phyloP scores from a whole-genome alignment of 257 asterid genomes.

The Leonotis leonurus region DNA sequence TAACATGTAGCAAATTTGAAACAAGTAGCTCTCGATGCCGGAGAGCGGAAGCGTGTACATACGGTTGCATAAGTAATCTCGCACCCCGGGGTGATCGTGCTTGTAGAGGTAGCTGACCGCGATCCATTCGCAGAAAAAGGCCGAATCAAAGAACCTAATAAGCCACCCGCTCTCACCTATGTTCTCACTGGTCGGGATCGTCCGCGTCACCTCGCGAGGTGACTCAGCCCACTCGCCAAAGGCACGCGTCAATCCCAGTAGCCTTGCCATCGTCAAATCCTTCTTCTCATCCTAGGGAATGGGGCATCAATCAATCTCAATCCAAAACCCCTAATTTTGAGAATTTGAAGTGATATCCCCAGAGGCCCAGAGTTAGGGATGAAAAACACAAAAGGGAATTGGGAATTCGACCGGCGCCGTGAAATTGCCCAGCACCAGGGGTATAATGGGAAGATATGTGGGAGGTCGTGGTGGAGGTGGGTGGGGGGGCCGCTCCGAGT shows the following conservation, averaged over 20 bases:
- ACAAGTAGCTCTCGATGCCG: slow-evolving; percentile 85
- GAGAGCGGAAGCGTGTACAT: slow-evolving; percentile 86
- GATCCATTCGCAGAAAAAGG: slow-evolving; percentile 95
- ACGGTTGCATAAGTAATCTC: slow-evolving; percentile 87
- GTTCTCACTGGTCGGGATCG: slow-evolving; percentile 78
- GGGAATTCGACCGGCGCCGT: slow-evolving; percentile 25
- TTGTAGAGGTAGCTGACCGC: slow-evolving; percentile 93
- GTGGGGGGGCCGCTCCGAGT: slow-evolving; percentile 39
- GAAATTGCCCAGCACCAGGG: slow-evolving; percentile 21
- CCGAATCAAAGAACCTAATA: slow-evolving; percentile 77
- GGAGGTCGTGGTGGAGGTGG: slow-evolving; percentile 25
- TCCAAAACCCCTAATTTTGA: slow-evolving; percentile 41
- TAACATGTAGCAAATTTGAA: slow-evolving; percentile 85
- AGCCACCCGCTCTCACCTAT: slow-evolving; percentile 93
- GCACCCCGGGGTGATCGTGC: slow-evolving; percentile 86
- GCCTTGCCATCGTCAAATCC: slow-evolving; percentile 68
- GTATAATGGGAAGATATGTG: slow-evolving; percentile 12
- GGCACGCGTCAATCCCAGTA: slow-evolving; percentile 73
- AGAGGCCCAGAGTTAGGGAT: not conserved
- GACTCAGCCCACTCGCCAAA: slow-evolving; percentile 66
- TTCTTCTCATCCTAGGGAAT: slow-evolving; percentile 33
- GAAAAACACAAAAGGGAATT: not conserved
- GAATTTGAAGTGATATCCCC: slow-evolving; percentile 20
- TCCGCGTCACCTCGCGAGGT: slow-evolving; percentile 88
- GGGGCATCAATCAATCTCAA: slow-evolving; percentile 11